A percentile compares a stretch with the other conserved stretches of the same genome.
Conservation (phyloP, 2,329 filamentous ascomycete genomes). For the Reticulascus tulasneorum region DNA sequence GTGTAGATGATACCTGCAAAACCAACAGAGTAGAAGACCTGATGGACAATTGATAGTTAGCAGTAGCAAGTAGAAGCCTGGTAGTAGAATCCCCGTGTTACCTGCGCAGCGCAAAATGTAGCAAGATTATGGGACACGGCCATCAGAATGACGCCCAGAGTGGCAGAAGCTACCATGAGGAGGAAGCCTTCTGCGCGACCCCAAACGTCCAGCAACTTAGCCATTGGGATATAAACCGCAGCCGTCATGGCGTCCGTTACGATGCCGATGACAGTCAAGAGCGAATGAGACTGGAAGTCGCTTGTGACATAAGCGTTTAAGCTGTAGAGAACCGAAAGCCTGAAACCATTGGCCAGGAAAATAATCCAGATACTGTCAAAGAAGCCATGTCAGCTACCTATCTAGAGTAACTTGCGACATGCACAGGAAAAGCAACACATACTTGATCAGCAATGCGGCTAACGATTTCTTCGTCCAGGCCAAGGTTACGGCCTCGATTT, state of each 20-base stretch:
- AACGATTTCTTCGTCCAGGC: constrained; percentile 17
- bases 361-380: constrained; percentile 26
- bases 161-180: constrained; percentile 45
- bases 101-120: constrained; percentile 48
- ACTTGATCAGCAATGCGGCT: constrained; percentile 15
- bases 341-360: constrained; percentile 47
- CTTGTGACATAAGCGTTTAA: constrained; percentile 45
- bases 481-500: constrained; percentile 19
- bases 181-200: constrained; percentile 58
- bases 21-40: constrained; percentile 61
- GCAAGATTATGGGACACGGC: constrained; percentile 45
- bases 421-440: not conserved
- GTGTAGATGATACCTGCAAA: constrained; percentile 56
- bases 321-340: constrained; percentile 35
- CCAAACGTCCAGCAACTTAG: constrained; percentile 61
- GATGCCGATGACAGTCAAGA: constrained; percentile 49
- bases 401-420: not conserved
- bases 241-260: constrained; percentile 51
- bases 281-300: constrained; percentile 47
- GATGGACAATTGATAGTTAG: not conserved
- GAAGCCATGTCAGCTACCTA: not conserved
- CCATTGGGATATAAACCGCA: constrained; percentile 58
- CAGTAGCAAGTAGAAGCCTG: fast-evolving
- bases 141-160: constrained; percentile 54
- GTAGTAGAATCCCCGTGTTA: constrained; percentile 12